These are phyloP conservation scores for Pseudogymnoascus sp. DNA, from an alignment of 2,329 filamentous ascomycete species.

Conservation along the genomic window DNA sequence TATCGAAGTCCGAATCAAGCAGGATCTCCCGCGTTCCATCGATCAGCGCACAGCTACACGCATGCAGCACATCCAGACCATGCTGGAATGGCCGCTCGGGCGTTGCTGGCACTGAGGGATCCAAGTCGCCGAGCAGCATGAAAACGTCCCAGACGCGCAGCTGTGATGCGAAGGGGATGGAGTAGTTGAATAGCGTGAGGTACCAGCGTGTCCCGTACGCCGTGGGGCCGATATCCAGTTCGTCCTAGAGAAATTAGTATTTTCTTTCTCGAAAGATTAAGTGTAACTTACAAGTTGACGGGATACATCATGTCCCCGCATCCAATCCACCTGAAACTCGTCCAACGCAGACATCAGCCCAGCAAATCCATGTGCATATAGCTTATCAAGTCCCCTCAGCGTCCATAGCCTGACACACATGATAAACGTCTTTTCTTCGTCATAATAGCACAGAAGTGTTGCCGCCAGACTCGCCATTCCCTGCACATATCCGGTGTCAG, in stretches of 20 bases:
- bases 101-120: slow-evolving; percentile 32
- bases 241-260: slow-evolving; percentile 42
- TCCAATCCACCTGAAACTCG: slow-evolving; percentile 81
- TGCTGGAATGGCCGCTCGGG: slow-evolving; percentile 42
- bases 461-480: slow-evolving; percentile 94
- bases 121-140: slow-evolving; percentile 77
- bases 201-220: slow-evolving; percentile 98
- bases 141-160: slow-evolving; percentile 97
- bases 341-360: slow-evolving; percentile 79
- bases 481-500: slow-evolving; percentile 89
- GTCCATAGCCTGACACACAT: slow-evolving; percentile 97
- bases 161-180: slow-evolving; percentile 88
- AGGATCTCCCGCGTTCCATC: slow-evolving; percentile 84
- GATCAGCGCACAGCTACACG: slow-evolving; percentile 80
- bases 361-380: slow-evolving; percentile 78
- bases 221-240: slow-evolving; percentile 74
- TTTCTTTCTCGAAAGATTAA: background rate
- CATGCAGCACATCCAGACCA: slow-evolving; percentile 82
- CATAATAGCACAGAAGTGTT: slow-evolving; percentile 91
- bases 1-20: slow-evolving; percentile 91
- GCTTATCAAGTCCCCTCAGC: slow-evolving; percentile 72
- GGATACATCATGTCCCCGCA: slow-evolving; percentile 69
- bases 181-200: slow-evolving; percentile 93
- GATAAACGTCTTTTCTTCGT: slow-evolving; percentile 88
- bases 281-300: slow-evolving; percentile 62